phyloP scores from a whole-genome alignment of 2,329 filamentous ascomycete genomes.

The Claviceps humidiphila region DNA sequence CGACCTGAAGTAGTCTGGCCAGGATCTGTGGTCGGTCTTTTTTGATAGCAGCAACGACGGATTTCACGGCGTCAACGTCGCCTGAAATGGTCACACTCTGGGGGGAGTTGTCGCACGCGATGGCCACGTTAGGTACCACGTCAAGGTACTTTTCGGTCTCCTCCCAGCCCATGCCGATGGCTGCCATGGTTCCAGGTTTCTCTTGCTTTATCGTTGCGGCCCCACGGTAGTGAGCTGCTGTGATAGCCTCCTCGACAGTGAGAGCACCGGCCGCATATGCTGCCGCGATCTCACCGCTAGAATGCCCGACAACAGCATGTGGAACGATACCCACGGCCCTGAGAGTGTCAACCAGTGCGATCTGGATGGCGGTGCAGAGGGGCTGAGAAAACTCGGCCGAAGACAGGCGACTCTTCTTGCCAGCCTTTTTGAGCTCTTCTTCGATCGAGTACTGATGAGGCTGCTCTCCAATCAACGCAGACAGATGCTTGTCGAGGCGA shows the following conservation, averaged over 20 bases:
- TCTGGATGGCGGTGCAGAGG: slow-evolving; percentile 39
- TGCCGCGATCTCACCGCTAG: slow-evolving; percentile 27
- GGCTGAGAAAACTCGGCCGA: slow-evolving; percentile 32
- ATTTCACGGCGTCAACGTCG: slow-evolving; percentile 19
- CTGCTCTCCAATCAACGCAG: background rate
- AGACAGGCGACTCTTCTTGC: slow-evolving; percentile 7
- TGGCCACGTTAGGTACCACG: background rate
- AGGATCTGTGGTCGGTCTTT: slow-evolving; percentile 24
- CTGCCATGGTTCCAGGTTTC: slow-evolving; percentile 3
- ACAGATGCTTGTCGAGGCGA: slow-evolving; percentile 1
- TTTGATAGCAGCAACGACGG: slow-evolving; percentile 22
- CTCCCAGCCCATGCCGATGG: slow-evolving; percentile 3
- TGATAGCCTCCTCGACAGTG: slow-evolving; percentile 17
- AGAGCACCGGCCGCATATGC: slow-evolving; percentile 22
- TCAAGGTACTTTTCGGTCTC: background rate
- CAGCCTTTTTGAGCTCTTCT: slow-evolving; percentile 11
- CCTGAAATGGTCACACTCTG: slow-evolving; percentile 26
- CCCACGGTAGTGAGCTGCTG: slow-evolving; percentile 20
- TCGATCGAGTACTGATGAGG: background rate
- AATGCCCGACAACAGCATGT: slow-evolving; percentile 23
- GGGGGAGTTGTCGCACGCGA: slow-evolving; percentile 29
- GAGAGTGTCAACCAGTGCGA: slow-evolving; percentile 28
- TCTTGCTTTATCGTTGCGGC: background rate
- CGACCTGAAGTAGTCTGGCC: slow-evolving; percentile 26
- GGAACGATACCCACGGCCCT: slow-evolving; percentile 17